These are phyloP conservation scores for Pleomassaria siparia DNA, from an alignment of 2,329 filamentous ascomycete species.

Conservation along the genomic window DNA sequence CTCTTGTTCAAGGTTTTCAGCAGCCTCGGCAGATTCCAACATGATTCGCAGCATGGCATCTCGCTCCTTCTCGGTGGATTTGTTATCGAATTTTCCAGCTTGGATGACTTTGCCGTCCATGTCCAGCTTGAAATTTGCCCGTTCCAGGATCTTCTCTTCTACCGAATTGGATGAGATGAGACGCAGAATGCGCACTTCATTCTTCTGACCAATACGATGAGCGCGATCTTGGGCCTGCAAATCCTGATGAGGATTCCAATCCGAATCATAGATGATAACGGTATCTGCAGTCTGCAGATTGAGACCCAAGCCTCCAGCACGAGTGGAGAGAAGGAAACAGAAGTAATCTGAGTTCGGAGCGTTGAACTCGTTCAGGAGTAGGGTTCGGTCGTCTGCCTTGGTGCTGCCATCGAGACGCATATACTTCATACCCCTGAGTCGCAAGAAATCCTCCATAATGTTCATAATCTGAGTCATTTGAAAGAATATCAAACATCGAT, in stretches of 20 bases:
- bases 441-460: slow-evolving; percentile 98
- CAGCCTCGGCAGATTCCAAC: slow-evolving; percentile 74
- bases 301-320: slow-evolving; percentile 94
- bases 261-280: slow-evolving; percentile 98
- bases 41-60: slow-evolving; percentile 95
- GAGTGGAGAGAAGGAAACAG: slow-evolving; percentile 97
- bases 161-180: slow-evolving; percentile 96
- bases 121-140: slow-evolving; percentile 95
- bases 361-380: slow-evolving; percentile 87
- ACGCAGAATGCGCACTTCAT: slow-evolving; percentile 94
- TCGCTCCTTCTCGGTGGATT: slow-evolving; percentile 96
- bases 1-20: slow-evolving; percentile 77
- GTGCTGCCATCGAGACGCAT: slow-evolving; percentile 94
- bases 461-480: slow-evolving; percentile 99
- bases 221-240: slow-evolving; percentile 98
- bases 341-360: slow-evolving; percentile 89
- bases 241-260: slow-evolving; percentile 99
- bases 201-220: slow-evolving; percentile 99
- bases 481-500: slow-evolving; percentile 99
- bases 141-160: slow-evolving; percentile 97
- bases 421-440: slow-evolving; percentile 79
- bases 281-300: slow-evolving; percentile 98
- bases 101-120: slow-evolving; percentile 99
- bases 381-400: slow-evolving; percentile 95
- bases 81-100: slow-evolving; percentile 98